phyloP scores from a whole-genome alignment of 352 stramenopile species.

The Pythium phragmiticola region DNA sequence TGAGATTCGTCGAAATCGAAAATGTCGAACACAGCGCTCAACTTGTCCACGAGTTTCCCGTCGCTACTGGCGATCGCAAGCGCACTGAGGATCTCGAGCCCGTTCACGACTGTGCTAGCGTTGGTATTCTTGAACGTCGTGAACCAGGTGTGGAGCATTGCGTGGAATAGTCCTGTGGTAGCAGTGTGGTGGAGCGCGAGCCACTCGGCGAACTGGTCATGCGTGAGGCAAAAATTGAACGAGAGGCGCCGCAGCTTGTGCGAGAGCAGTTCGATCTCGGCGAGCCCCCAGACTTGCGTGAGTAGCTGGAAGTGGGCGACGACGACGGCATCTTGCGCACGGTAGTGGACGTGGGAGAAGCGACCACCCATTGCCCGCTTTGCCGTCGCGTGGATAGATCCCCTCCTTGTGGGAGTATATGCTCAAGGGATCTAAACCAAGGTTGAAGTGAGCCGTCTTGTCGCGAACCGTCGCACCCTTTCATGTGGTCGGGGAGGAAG shows the following conservation, averaged over 20 bases:
- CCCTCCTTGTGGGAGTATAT: too few species aligned
- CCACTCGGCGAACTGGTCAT: slow-evolving; percentile 65
- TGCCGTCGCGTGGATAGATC: background rate
- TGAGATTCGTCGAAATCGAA: slow-evolving; percentile 76
- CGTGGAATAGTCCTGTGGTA: slow-evolving; percentile 38
- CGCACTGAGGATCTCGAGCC: slow-evolving; percentile 63
- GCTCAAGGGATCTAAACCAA: background rate
- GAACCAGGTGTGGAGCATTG: slow-evolving; percentile 60
- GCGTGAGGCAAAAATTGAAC: slow-evolving; percentile 77
- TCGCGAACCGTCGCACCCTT: slow-evolving; percentile 2
- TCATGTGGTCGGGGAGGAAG: background rate
- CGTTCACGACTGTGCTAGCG: slow-evolving; percentile 61
- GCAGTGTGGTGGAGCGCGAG: slow-evolving; percentile 53
- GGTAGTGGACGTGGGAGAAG: slow-evolving; percentile 78
- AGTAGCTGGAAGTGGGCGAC: slow-evolving; percentile 61
- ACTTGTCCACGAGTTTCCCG: slow-evolving; percentile 61
- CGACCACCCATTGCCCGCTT: slow-evolving; percentile 47
- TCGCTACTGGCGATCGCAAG: slow-evolving; percentile 49
- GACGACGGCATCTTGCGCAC: slow-evolving; percentile 63
- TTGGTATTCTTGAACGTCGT: slow-evolving; percentile 64
- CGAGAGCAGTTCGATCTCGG: slow-evolving; percentile 61
- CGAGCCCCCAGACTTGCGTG: slow-evolving; percentile 62
- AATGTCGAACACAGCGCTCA: slow-evolving; percentile 60
- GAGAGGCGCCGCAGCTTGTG: slow-evolving; percentile 48
- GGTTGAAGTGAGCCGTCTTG: background rate